A percentile compares a stretch with the other conserved stretches of the same genome.
Evolutionary conservation across 345 rosid species (phyloP).

Genomic region (Eucalyptus pauciflora): DNA sequence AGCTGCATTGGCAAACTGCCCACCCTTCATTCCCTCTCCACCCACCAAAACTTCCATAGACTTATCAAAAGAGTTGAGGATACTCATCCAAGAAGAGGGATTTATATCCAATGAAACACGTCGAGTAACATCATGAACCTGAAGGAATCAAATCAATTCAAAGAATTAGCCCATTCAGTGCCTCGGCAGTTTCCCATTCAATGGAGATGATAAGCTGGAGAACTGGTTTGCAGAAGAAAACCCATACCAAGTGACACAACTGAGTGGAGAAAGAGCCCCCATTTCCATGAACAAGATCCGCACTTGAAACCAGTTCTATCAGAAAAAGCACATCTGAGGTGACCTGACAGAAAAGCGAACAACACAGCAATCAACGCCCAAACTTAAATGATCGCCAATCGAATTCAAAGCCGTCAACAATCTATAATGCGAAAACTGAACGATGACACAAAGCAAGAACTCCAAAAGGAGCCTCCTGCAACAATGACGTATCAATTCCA

Average conservation of each 20-base stretch:
- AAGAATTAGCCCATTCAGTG: background rate
- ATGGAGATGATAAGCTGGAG: background rate
- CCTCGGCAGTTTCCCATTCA: background rate
- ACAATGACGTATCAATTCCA: background rate
- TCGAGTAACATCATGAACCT: slow-evolving; percentile 52
- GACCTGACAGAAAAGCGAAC: slow-evolving; percentile 15
- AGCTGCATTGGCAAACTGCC: slow-evolving; percentile 14
- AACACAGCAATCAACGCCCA: background rate
- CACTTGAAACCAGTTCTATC: slow-evolving; percentile 48
- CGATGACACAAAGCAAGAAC: background rate
- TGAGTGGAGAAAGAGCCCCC: slow-evolving; percentile 14
- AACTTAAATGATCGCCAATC: background rate
- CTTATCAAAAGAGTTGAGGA: slow-evolving; percentile 38
- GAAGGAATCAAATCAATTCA: background rate
- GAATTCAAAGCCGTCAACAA: background rate
- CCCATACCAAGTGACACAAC: slow-evolving; percentile 49
- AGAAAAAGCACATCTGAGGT: slow-evolving; percentile 64
- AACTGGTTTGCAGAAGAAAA: background rate
- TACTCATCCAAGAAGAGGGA: slow-evolving; percentile 39
- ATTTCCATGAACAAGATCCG: slow-evolving; percentile 13
- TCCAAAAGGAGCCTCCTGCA: background rate
- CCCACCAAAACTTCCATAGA: slow-evolving; percentile 40
- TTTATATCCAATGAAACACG: slow-evolving; percentile 42
- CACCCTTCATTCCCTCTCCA: slow-evolving; percentile 12
- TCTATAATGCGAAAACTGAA: background rate